These are phyloP conservation scores for Neotropicomus parvogracilis DNA, from an alignment of 1,284 basidiomycete species.

Conservation along the genomic window DNA sequence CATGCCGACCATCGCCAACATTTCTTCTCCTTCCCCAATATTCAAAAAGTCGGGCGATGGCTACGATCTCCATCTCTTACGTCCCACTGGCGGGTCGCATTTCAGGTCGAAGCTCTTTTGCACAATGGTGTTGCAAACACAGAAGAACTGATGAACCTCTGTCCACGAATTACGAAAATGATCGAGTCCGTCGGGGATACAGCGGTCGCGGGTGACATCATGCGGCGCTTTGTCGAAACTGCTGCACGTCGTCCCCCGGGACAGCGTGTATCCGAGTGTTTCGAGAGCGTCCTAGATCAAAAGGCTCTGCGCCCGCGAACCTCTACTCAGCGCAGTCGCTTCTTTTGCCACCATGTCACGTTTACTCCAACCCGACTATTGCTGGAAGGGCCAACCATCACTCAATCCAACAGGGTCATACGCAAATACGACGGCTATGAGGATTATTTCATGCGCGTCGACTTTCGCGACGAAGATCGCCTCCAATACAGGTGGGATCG, in stretches of 20 bases:
- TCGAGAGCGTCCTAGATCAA: slow-evolving; percentile 37
- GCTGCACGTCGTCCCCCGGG: slow-evolving; percentile 40
- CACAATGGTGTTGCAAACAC: slow-evolving; percentile 58
- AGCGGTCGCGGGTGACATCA: slow-evolving; percentile 39
- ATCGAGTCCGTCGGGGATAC: slow-evolving; percentile 29
- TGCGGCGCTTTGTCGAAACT: slow-evolving; percentile 49
- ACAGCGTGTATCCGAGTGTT: slow-evolving; percentile 49
- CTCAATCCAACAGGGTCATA: slow-evolving; percentile 64
- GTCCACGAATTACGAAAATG: slow-evolving; percentile 41
- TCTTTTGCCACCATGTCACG: slow-evolving; percentile 60
- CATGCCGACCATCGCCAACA: slow-evolving; percentile 42
- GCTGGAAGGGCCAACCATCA: slow-evolving; percentile 68
- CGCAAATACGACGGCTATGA: slow-evolving; percentile 56
- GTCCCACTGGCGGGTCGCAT: slow-evolving; percentile 54
- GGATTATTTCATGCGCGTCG: slow-evolving; percentile 69
- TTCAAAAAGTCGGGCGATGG: slow-evolving; percentile 37
- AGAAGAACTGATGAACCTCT: slow-evolving; percentile 46
- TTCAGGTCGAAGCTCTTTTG: slow-evolving; percentile 66
- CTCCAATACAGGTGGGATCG: slow-evolving; percentile 64
- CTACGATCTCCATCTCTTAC: slow-evolving; percentile 39
- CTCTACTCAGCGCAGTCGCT: slow-evolving; percentile 32
- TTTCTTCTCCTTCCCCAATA: slow-evolving; percentile 41
- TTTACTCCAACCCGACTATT: slow-evolving; percentile 69
- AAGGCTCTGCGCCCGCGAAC: slow-evolving; percentile 26
- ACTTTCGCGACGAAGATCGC: slow-evolving; percentile 75